A percentile compares a stretch with the other conserved stretches of the same genome.
Evolutionary conservation across 768 basidiomycete genomes (phyloP).

Genomic region (Aureoboletus auriporus): DNA sequence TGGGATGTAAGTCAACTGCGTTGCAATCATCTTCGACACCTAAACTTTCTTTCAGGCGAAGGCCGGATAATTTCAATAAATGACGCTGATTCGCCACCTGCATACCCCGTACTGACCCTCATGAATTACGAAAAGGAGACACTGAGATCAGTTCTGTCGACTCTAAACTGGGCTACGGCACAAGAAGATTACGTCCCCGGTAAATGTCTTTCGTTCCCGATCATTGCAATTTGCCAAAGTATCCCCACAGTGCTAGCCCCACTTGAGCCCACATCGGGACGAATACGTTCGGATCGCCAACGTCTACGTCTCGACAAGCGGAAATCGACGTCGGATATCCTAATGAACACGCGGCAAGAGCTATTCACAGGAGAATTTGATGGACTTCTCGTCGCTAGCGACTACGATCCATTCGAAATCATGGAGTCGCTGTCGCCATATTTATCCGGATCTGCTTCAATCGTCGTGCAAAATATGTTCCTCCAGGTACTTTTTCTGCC

Average conservation of each 20-base stretch:
- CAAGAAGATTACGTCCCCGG: constrained; percentile 72
- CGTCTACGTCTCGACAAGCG: constrained; percentile 72
- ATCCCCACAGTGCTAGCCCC: constrained; percentile 50
- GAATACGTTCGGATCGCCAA: constrained; percentile 69
- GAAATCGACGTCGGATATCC: constrained; percentile 58
- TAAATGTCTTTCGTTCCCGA: constrained; percentile 25
- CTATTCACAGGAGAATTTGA: constrained; percentile 88
- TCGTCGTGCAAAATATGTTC: constrained; percentile 84
- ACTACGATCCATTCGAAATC: constrained; percentile 83
- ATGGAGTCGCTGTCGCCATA: constrained; percentile 70
- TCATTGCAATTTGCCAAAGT: constrained; percentile 2
- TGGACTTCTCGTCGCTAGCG: constrained; percentile 78
- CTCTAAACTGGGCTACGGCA: constrained; percentile 89
- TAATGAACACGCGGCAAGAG: constrained; percentile 69
- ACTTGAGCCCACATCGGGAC: constrained; percentile 51
- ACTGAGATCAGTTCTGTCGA: constrained; percentile 51
- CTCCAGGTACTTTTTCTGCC: constrained; percentile 49
- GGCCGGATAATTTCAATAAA: constrained; percentile 83
- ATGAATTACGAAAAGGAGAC: constrained; percentile 79
- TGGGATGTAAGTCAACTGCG: constrained; percentile 59
- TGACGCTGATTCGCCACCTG: constrained; percentile 89
- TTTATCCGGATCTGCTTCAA: constrained; percentile 78
- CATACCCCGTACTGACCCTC: constrained; percentile 73
- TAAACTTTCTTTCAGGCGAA: constrained; percentile 45
- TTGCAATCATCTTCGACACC: not conserved